Conservation (phyloP, 2,329 filamentous ascomycete species). For the Phaeophleospora eucalypticola region DNA sequence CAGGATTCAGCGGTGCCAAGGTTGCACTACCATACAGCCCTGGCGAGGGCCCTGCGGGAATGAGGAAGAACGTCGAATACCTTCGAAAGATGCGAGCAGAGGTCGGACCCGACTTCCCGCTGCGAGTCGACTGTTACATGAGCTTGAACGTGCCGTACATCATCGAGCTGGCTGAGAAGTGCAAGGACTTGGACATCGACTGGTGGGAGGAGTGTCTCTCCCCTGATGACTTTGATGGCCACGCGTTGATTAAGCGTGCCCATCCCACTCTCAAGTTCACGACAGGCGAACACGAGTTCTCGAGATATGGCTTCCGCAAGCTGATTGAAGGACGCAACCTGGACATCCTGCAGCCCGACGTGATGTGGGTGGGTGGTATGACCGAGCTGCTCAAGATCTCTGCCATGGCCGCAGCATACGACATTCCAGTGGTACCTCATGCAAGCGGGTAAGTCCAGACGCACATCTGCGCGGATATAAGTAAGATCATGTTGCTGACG, state of each 20-base stretch:
- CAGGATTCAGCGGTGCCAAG: constrained; percentile 90
- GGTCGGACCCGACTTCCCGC: constrained; percentile 83
- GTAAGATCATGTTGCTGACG: too few relatives aligned
- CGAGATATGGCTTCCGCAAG: constrained; percentile 90
- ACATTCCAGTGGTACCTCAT: constrained; percentile 92
- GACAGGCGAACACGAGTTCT: constrained; percentile 94
- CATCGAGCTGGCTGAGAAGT: constrained; percentile 82
- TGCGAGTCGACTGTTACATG: constrained; percentile 98
- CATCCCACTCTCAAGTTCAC: constrained; percentile 91
- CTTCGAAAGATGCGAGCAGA: constrained; percentile 77
- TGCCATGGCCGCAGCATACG: constrained; percentile 85
- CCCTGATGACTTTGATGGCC: constrained; percentile 88
- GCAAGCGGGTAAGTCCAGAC: too few relatives aligned
- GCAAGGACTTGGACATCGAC: constrained; percentile 80
- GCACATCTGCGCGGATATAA: too few relatives aligned
- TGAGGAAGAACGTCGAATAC: constrained; percentile 87
- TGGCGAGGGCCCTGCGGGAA: constrained; percentile 74
- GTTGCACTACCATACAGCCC: constrained; percentile 86
- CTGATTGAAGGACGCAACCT: constrained; percentile 86
- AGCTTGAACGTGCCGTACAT: constrained; percentile 88
- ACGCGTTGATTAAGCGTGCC: constrained; percentile 82
- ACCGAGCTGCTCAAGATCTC: constrained; percentile 88
- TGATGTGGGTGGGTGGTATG: constrained; percentile 95
- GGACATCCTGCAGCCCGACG: constrained; percentile 91
- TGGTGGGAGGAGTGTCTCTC: constrained; percentile 97